Conservation (phyloP, 345 rosid species). For the Durio zibethinus region DNA sequence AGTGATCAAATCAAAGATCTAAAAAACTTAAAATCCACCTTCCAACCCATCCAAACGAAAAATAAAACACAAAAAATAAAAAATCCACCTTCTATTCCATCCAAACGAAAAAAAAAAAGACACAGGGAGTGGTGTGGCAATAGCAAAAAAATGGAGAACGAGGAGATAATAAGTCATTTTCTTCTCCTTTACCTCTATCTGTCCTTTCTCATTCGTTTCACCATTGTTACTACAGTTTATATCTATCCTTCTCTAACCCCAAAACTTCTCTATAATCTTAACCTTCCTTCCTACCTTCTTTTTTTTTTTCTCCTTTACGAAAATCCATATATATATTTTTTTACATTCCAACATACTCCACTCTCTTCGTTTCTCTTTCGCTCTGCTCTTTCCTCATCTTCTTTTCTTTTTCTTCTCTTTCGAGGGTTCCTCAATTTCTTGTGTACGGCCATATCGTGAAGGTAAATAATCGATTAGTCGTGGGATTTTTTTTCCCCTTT, state of each 20-base stretch:
- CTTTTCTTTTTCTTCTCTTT: neutral
- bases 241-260: slow-evolving; percentile 41
- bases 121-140: slow-evolving; percentile 54
- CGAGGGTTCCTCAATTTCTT: neutral
- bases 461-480: neutral
- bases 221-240: slow-evolving; percentile 8
- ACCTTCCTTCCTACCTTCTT: neutral
- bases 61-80: no score
- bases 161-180: slow-evolving; percentile 43
- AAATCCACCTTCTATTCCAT: neutral
- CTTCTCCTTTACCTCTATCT: slow-evolving; percentile 35
- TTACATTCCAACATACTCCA: neutral
- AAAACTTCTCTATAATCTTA: slow-evolving; percentile 27
- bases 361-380: neutral
- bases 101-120: slow-evolving; percentile 6
- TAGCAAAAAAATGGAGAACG: slow-evolving; percentile 78
- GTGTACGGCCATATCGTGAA: neutral
- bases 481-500: slow-evolving; percentile 4
- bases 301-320: slow-evolving; percentile 2
- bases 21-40: no score
- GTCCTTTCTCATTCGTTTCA: slow-evolving; percentile 30
- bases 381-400: slow-evolving; percentile 13
- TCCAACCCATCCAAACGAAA: no score
- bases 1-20: no score
- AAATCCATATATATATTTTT: neutral